Conservation (phyloP, 108 stramenopile genomes). For the Cylindrotheca fusiformis region DNA sequence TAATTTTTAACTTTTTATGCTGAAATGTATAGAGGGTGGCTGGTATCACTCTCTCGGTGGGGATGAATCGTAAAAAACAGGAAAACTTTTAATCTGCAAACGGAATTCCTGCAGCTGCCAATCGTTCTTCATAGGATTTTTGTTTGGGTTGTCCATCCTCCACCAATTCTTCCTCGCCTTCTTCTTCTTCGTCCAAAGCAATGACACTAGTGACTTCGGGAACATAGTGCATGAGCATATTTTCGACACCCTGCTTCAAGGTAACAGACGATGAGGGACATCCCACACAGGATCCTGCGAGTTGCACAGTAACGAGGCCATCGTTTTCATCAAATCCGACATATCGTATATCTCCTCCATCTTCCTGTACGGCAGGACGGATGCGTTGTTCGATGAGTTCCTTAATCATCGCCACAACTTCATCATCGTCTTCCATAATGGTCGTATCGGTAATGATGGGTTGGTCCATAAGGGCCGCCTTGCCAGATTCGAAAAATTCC, state of each 20-base stretch:
- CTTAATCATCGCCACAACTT: slow-evolving; percentile 99
- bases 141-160: slow-evolving; percentile 38
- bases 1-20: too few species aligned
- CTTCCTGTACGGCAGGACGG: slow-evolving; percentile 98
- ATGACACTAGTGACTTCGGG: slow-evolving; percentile 93
- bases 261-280: slow-evolving; percentile 95
- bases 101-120: slow-evolving; percentile 88
- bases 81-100: slow-evolving; percentile 76
- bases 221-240: slow-evolving; percentile 99
- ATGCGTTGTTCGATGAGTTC: slow-evolving; percentile 96
- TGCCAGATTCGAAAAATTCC: slow-evolving; percentile 86
- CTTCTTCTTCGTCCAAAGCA: slow-evolving; percentile 77
- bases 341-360: slow-evolving; percentile 98
- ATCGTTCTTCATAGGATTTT: slow-evolving; percentile 80
- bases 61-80: too few species aligned
- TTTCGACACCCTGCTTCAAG: slow-evolving; percentile 98
- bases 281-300: slow-evolving; percentile 94
- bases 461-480: slow-evolving; percentile 57
- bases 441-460: slow-evolving; percentile 90
- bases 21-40: too few species aligned
- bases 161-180: slow-evolving; percentile 18
- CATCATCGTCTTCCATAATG: slow-evolving; percentile 93
- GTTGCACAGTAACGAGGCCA: slow-evolving; percentile 76
- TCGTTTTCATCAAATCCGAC: slow-evolving; percentile 83
- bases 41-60: too few species aligned